A percentile compares a stretch with the other conserved stretches of the same genome.
phyloP scores from a whole-genome alignment of 345 rosid genomes.

The Moricandia arvensis region DNA sequence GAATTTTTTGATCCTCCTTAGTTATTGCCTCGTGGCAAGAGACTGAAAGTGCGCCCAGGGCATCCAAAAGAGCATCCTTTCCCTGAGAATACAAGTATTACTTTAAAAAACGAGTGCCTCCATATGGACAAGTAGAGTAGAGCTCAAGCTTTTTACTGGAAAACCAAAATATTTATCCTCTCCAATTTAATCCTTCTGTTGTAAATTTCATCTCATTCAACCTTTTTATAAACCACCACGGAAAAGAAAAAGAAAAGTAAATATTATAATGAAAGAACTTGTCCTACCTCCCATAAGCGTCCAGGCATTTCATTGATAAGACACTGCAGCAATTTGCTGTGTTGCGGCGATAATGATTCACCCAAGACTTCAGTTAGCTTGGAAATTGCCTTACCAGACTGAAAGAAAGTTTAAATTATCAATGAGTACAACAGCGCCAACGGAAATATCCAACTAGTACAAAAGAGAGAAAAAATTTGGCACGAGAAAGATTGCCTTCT shows the following conservation, averaged over 20 bases:
- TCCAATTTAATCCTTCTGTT: not conserved
- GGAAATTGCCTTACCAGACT: slow-evolving; percentile 85
- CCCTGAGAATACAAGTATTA: slow-evolving; percentile 53
- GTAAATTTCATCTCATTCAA: not conserved
- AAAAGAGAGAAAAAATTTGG: not conserved
- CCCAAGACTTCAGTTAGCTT: slow-evolving; percentile 85
- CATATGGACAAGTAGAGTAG: not conserved
- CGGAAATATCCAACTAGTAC: slow-evolving; percentile 1
- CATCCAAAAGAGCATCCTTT: slow-evolving; percentile 78
- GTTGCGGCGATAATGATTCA: slow-evolving; percentile 67
- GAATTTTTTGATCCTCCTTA: slow-evolving; percentile 54
- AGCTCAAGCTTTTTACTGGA: too few relatives aligned
- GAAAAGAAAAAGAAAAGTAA: not conserved
- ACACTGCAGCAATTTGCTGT: slow-evolving; percentile 56
- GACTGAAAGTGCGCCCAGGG: slow-evolving; percentile 69
- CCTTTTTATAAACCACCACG: not conserved
- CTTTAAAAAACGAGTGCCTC: slow-evolving; percentile 1
- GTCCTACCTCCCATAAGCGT: slow-evolving; percentile 87
- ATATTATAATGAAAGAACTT: not conserved
- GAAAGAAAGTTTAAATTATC: slow-evolving; percentile 30
- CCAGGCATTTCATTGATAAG: slow-evolving; percentile 85
- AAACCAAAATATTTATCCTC: not conserved
- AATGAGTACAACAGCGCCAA: slow-evolving; percentile 9
- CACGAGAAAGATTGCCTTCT: slow-evolving; percentile 47
- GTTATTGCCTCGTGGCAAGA: slow-evolving; percentile 77